These are phyloP conservation scores for Juglanconis oblonga DNA, from an alignment of 2,329 filamentous ascomycete genomes.

Conservation along the genomic window DNA sequence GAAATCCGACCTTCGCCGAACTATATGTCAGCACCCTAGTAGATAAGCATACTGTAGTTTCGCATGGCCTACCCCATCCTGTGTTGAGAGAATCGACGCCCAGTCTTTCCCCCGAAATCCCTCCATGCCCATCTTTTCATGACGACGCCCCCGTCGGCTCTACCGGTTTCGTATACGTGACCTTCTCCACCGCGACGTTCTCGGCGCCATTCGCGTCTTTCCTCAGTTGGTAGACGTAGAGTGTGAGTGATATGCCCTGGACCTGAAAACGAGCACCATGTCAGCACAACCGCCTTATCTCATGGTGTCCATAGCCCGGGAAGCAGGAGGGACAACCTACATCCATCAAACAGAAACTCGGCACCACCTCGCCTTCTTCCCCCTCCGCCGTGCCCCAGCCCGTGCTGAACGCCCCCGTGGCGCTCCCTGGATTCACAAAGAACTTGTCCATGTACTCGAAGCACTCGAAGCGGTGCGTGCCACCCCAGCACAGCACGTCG, in stretches of 20 bases:
- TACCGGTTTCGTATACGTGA: constrained; percentile 78
- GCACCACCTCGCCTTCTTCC: constrained; percentile 70
- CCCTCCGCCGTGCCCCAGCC: constrained; percentile 57
- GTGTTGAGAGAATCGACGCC: neutral
- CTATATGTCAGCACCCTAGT: no score
- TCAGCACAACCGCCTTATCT: neutral
- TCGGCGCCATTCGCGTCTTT: constrained; percentile 75
- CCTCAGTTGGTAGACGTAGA: constrained; percentile 88
- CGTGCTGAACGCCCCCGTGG: constrained; percentile 60
- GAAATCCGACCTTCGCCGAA: no score
- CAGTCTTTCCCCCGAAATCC: neutral
- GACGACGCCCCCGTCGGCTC: constrained; percentile 53
- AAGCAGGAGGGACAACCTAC: constrained; percentile 54
- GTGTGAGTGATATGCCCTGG: constrained; percentile 90
- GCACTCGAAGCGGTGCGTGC: constrained; percentile 66
- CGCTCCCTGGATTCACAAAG: constrained; percentile 67
- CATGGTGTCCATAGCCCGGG: neutral
- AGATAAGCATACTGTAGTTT: no score
- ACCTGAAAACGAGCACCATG: constrained; percentile 53
- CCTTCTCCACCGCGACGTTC: constrained; percentile 81
- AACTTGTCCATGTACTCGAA: constrained; percentile 75
- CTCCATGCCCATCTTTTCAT: constrained; percentile 24
- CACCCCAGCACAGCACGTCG: constrained; percentile 67
- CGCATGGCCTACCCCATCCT: no score
- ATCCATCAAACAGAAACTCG: constrained; percentile 97